Conservation (phyloP, 2,329 filamentous ascomycete genomes). For the Juglanconis oblonga region DNA sequence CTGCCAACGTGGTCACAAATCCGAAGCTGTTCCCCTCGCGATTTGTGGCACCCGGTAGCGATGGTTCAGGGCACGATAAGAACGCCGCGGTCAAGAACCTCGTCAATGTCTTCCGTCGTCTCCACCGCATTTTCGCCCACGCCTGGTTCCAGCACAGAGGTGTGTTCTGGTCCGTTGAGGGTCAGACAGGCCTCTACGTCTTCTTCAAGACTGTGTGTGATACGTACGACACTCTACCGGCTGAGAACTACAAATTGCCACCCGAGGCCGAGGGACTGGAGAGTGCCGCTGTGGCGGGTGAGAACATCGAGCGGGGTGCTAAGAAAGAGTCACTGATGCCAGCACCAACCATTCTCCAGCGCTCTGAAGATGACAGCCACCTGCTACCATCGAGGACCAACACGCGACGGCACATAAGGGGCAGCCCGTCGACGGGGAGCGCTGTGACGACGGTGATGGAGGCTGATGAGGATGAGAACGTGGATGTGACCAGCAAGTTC, state of each 20-base stretch:
- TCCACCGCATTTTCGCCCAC: slow-evolving; percentile 96
- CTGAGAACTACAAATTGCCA: slow-evolving; percentile 94
- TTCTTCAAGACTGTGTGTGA: slow-evolving; percentile 98
- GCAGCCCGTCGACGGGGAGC: slow-evolving; percentile 75
- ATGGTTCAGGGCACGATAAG: slow-evolving; percentile 61
- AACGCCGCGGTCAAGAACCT: slow-evolving; percentile 74
- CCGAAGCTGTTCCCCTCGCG: slow-evolving; percentile 94
- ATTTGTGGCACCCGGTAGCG: slow-evolving; percentile 57
- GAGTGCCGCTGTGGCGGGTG: slow-evolving; percentile 14
- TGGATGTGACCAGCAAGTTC: slow-evolving; percentile 44
- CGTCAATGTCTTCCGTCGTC: slow-evolving; percentile 88
- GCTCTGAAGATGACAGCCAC: slow-evolving; percentile 45
- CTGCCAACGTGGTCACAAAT: slow-evolving; percentile 88
- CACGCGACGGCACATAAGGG: slow-evolving; percentile 76
- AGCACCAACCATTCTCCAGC: slow-evolving; percentile 17
- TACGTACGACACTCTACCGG: slow-evolving; percentile 80
- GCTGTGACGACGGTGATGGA: slow-evolving; percentile 80
- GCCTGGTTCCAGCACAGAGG: slow-evolving; percentile 97
- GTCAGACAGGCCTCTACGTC: slow-evolving; percentile 85
- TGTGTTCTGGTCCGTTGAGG: slow-evolving; percentile 93
- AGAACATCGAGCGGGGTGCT: slow-evolving; percentile 13
- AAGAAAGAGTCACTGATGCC: slow-evolving; percentile 26
- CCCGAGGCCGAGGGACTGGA: slow-evolving; percentile 87
- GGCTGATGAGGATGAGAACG: slow-evolving; percentile 70
- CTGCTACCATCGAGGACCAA: slow-evolving; percentile 61